Evolutionary conservation across 768 basidiomycete species (phyloP).

Genomic region (Neoboletus subvelutipes): DNA sequence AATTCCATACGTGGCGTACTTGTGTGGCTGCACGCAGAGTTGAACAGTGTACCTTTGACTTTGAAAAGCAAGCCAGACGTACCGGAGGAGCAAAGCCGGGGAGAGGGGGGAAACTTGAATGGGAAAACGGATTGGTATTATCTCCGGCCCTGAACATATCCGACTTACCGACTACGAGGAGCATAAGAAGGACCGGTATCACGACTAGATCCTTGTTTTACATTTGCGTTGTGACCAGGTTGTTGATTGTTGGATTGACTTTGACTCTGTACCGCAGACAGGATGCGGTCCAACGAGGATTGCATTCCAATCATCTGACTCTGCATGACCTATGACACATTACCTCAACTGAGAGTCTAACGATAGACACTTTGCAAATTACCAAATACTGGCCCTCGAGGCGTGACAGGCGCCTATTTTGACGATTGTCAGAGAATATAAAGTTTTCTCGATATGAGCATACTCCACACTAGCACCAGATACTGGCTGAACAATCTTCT

Average conservation of each 20-base stretch:
- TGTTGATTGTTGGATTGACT: constrained; percentile 35
- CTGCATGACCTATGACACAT: constrained; percentile 68
- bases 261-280: constrained; percentile 58
- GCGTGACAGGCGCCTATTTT: constrained; percentile 69
- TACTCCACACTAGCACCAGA: constrained; percentile 74
- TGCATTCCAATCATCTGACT: constrained; percentile 96
- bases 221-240: constrained; percentile 15
- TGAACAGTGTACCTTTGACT: constrained; percentile 17
- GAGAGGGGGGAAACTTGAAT: constrained; percentile 70
- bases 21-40: constrained; percentile 60
- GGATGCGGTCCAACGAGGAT: constrained; percentile 81
- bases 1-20: constrained; percentile 90
- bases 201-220: constrained; percentile 22
- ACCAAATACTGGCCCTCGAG: constrained; percentile 87
- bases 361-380: constrained; percentile 14
- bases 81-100: constrained; percentile 93
- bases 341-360: background rate
- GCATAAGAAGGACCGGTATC: constrained; percentile 30
- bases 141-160: constrained; percentile 22
- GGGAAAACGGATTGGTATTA: constrained; percentile 32
- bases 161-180: constrained; percentile 34
- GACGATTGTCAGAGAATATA: constrained; percentile 20
- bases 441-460: constrained; percentile 28
- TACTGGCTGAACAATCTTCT: constrained; percentile 65
- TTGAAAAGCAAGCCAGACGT: constrained; percentile 29